phyloP scores from a whole-genome alignment of 768 basidiomycete genomes.

The Sarcomyxa edulis region DNA sequence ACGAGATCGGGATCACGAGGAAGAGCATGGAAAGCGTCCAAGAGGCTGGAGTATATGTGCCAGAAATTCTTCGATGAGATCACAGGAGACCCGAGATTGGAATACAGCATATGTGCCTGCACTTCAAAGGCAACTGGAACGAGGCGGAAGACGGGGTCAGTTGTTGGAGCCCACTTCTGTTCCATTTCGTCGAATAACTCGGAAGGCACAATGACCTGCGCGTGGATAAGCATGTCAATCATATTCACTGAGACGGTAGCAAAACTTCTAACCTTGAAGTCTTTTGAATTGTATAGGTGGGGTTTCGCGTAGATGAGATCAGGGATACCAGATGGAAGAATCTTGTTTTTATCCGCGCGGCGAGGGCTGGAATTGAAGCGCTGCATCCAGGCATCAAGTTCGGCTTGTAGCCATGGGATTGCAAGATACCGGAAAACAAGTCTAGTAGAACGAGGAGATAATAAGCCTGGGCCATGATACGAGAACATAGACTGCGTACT shows the following conservation, averaged over 20 bases:
- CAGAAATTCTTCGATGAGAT: slow-evolving; percentile 10
- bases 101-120: slow-evolving; percentile 8
- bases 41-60: slow-evolving; percentile 7
- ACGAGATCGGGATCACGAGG: background rate
- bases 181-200: slow-evolving; percentile 11
- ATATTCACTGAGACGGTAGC: background rate
- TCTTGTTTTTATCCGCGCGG: slow-evolving; percentile 22
- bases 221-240: background rate
- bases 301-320: slow-evolving; percentile 21
- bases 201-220: slow-evolving; percentile 12
- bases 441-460: slow-evolving; percentile 23
- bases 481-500: slow-evolving; percentile 9
- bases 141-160: slow-evolving; percentile 15
- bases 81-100: slow-evolving; percentile 8
- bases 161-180: slow-evolving; percentile 11
- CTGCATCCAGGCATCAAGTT: slow-evolving; percentile 22
- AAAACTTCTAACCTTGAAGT: slow-evolving; percentile 26
- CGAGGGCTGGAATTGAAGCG: slow-evolving; percentile 14
- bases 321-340: slow-evolving; percentile 29
- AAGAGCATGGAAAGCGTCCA: slow-evolving; percentile 2
- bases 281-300: slow-evolving; percentile 13
- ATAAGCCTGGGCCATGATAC: background rate
- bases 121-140: slow-evolving; percentile 11
- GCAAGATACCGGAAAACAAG: slow-evolving; percentile 31
- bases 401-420: slow-evolving; percentile 30